Evolutionary conservation across 2,329 filamentous ascomycete genomes (phyloP).

Genomic region (Cladosporium sp.): DNA sequence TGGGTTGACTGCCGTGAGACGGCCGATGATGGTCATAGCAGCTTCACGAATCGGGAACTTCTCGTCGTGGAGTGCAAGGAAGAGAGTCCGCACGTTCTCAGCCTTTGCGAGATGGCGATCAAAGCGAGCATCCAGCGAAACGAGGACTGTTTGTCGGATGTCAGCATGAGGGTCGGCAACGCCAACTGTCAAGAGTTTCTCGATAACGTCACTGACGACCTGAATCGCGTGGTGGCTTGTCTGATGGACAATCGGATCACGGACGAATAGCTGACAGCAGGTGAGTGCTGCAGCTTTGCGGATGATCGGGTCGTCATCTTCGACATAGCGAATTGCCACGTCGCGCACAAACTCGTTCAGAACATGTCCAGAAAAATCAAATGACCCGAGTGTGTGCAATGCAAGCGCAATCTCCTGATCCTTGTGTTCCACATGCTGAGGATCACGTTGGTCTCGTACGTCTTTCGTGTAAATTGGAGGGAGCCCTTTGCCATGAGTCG

Average conservation of each 20-base stretch:
- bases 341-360: conserved; percentile 98
- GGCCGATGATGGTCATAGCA: conserved; percentile 93
- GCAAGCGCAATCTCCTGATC: conserved; percentile 90
- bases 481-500: conserved; percentile 78
- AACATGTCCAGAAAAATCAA: conserved; percentile 89
- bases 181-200: conserved; percentile 91
- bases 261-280: conserved; percentile 95
- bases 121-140: conserved; percentile 88
- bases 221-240: conserved; percentile 96
- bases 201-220: conserved; percentile 96
- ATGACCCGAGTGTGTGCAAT: conserved; percentile 93
- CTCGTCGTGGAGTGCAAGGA: conserved; percentile 94
- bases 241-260: conserved; percentile 96
- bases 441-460: conserved; percentile 78
- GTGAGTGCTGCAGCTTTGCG: conserved; percentile 93
- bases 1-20: conserved; percentile 85
- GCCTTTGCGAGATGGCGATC: conserved; percentile 96
- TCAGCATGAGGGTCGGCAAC: conserved; percentile 86
- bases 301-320: conserved; percentile 91
- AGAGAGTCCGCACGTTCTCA: conserved; percentile 93
- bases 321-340: conserved; percentile 96
- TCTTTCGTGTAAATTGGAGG: conserved; percentile 72
- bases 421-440: conserved; percentile 73
- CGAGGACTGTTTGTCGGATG: conserved; percentile 85
- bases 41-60: conserved; percentile 90